phyloP scores from a whole-genome alignment of 805 yeast species.

The Cyberlindnera galapagoensis region DNA sequence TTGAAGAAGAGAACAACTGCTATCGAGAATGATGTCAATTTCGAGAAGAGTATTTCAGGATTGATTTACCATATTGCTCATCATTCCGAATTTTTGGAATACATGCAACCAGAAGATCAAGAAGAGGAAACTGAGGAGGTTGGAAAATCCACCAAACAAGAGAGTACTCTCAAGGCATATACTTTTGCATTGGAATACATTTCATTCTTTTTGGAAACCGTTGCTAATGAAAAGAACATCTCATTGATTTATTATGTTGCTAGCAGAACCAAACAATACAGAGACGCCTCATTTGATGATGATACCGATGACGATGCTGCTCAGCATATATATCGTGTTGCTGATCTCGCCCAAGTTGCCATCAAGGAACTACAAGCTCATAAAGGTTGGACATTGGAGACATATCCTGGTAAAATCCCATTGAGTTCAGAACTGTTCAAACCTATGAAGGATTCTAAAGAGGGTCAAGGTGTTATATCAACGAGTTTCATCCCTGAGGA shows the following conservation, averaged over 20 bases:
- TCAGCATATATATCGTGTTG: constrained; percentile 50
- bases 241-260: constrained; percentile 71
- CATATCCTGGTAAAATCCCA: constrained; percentile 76
- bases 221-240: constrained; percentile 60
- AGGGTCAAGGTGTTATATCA: constrained; percentile 51
- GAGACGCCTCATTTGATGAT: constrained; percentile 44
- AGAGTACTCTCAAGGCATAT: constrained; percentile 35
- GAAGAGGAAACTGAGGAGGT: constrained; percentile 8
- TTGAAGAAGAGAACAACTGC: constrained; percentile 28
- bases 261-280: constrained; percentile 71
- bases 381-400: constrained; percentile 62
- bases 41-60: constrained; percentile 64
- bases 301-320: constrained; percentile 26
- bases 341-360: constrained; percentile 68
- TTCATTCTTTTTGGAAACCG: constrained; percentile 48
- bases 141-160: constrained; percentile 1
- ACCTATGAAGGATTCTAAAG: constrained; percentile 50
- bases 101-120: constrained; percentile 26
- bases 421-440: constrained; percentile 64
- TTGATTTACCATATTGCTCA: constrained; percentile 68
- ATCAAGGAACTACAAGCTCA: constrained; percentile 51
- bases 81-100: constrained; percentile 55
- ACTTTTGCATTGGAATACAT: constrained; percentile 54
- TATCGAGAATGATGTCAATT: constrained; percentile 36
- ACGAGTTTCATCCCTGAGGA: constrained; percentile 50